Evolutionary conservation across 108 stramenopile species (phyloP).

Genomic region (Nannochloropsis oceanica): DNA sequence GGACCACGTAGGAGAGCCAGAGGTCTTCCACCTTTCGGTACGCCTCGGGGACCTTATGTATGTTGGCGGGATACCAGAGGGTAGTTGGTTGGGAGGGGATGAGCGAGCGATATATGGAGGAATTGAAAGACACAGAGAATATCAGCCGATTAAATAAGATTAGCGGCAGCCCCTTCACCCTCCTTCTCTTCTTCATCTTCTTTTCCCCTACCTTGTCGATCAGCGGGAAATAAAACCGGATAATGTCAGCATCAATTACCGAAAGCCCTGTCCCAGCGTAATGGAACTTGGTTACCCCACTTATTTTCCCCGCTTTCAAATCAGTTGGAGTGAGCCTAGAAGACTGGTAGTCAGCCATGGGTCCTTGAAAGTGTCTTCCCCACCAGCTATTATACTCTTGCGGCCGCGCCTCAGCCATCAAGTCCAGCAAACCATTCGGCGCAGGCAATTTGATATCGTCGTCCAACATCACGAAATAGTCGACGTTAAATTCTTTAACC

Average conservation of each 20-base stretch:
- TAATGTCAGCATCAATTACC: not conserved
- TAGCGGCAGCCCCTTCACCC: not conserved
- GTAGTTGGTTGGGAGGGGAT: too few species aligned
- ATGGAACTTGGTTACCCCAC: not conserved
- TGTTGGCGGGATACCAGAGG: not conserved
- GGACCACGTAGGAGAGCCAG: not conserved
- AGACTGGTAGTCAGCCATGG: not conserved
- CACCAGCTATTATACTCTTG: not conserved
- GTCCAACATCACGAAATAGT: not conserved
- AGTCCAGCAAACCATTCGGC: not conserved
- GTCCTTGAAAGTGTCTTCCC: not conserved
- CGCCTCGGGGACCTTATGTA: not conserved
- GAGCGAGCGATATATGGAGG: not conserved
- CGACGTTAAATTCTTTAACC: not conserved
- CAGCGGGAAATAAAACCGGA: not conserved
- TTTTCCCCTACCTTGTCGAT: not conserved
- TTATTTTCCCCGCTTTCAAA: not conserved
- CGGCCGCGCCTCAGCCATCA: not conserved
- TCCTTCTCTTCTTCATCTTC: not conserved
- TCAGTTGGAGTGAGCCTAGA: not conserved
- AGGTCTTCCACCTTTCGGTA: not conserved
- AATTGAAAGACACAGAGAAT: not conserved
- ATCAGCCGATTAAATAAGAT: not conserved
- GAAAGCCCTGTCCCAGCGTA: not conserved
- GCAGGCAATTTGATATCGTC: not conserved